These are phyloP conservation scores for Candida dendrica DNA, from an alignment of 805 yeast species.

Conservation along the genomic window DNA sequence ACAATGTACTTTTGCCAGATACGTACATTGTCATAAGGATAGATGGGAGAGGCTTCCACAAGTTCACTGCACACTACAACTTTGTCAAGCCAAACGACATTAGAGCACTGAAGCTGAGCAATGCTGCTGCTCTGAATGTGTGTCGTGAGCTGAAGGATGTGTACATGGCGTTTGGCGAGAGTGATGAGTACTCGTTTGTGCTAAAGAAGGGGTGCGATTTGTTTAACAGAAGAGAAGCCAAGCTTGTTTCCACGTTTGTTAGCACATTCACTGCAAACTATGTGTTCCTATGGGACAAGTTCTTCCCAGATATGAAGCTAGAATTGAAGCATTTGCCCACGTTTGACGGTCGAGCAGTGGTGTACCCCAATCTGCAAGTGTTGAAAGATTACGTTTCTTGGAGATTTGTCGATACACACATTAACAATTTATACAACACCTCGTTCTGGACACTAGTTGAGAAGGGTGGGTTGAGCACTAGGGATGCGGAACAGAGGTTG, in stretches of 20 bases:
- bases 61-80: slow-evolving; percentile 62
- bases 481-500: slow-evolving; percentile 72
- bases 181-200: slow-evolving; percentile 89
- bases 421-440: slow-evolving; percentile 89
- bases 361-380: slow-evolving; percentile 58
- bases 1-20: slow-evolving; percentile 65
- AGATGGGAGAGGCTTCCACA: slow-evolving; percentile 93
- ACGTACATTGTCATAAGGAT: slow-evolving; percentile 78
- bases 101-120: slow-evolving; percentile 74
- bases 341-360: slow-evolving; percentile 86
- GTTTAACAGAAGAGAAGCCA: slow-evolving; percentile 77
- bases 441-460: slow-evolving; percentile 82
- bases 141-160: slow-evolving; percentile 65
- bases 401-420: slow-evolving; percentile 96
- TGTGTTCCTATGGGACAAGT: slow-evolving; percentile 55
- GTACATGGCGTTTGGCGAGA: slow-evolving; percentile 83
- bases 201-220: slow-evolving; percentile 54
- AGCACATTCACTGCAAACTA: slow-evolving; percentile 78
- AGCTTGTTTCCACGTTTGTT: slow-evolving; percentile 74
- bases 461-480: slow-evolving; percentile 61
- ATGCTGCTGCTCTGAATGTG: slow-evolving; percentile 63
- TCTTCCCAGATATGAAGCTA: slow-evolving; percentile 41
- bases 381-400: slow-evolving; percentile 83
- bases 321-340: slow-evolving; percentile 59
- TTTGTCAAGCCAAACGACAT: slow-evolving; percentile 86